A percentile compares a stretch with the other conserved stretches of the same genome.
Evolutionary conservation across 2,329 filamentous ascomycete species (phyloP).

Genomic region (Eutypella sp.): DNA sequence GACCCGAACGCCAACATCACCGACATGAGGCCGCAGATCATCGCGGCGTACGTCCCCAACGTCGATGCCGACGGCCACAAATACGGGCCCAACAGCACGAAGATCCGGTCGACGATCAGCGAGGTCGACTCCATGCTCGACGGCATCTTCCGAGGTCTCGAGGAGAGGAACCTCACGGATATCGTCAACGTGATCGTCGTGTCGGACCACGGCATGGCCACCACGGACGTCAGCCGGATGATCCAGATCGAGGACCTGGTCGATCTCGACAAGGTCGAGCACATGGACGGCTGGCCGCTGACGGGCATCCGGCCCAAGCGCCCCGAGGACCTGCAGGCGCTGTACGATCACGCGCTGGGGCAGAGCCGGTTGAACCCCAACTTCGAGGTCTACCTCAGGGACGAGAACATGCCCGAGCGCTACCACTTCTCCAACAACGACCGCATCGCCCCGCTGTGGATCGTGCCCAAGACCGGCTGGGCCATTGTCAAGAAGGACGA

Average conservation of each 20-base stretch:
- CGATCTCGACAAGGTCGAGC: constrained; percentile 70
- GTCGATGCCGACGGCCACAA: constrained; percentile 83
- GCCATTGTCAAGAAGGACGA: constrained; percentile 78
- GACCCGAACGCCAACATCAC: constrained; percentile 43
- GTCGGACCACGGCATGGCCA: constrained; percentile 97
- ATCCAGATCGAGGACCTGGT: constrained; percentile 88
- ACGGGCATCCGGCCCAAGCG: constrained; percentile 81
- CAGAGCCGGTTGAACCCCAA: constrained; percentile 59
- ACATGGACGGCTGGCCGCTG: constrained; percentile 90
- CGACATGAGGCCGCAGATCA: constrained; percentile 74
- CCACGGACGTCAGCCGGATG: constrained; percentile 73
- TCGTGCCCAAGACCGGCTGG: constrained; percentile 89
- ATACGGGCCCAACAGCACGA: constrained; percentile 91
- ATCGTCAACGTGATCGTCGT: constrained; percentile 96
- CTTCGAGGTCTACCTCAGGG: constrained; percentile 82
- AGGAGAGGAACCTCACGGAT: constrained; percentile 75
- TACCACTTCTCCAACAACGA: constrained; percentile 88
- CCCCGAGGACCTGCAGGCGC: constrained; percentile 54
- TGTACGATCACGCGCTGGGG: constrained; percentile 59
- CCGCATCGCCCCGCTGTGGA: constrained; percentile 91
- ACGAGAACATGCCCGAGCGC: constrained; percentile 82
- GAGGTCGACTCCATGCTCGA: constrained; percentile 81
- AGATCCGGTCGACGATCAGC: constrained; percentile 73
- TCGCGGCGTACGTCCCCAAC: constrained; percentile 91
- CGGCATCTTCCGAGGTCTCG: constrained; percentile 67